phyloP scores from a whole-genome alignment of 805 yeast genomes.

The Saccharomyces mikatae region DNA sequence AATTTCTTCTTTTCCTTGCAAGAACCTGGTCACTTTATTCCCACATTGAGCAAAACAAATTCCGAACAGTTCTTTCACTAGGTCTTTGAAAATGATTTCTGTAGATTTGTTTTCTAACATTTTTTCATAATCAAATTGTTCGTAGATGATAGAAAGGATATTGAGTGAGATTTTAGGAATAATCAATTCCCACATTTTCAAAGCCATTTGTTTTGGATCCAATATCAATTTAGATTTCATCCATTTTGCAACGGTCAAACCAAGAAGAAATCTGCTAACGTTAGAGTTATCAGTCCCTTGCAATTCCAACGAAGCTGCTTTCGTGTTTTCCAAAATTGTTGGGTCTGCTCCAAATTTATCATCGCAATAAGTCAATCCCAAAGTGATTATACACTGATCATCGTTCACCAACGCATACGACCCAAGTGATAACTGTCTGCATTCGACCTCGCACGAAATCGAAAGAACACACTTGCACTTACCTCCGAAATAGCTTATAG shows the following conservation, averaged over 20 bases:
- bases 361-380: constrained; percentile 21
- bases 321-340: constrained; percentile 4
- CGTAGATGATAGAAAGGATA: constrained; percentile 27
- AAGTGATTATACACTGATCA: constrained; percentile 15
- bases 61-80: constrained; percentile 22
- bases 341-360: constrained; percentile 4
- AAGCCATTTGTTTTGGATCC: constrained; percentile 17
- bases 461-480: constrained; percentile 22
- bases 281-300: constrained; percentile 1
- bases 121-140: constrained; percentile 24
- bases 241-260: constrained; percentile 16
- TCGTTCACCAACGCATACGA: constrained; percentile 28
- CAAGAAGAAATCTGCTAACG: constrained; percentile 6
- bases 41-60: constrained; percentile 23
- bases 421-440: constrained; percentile 26
- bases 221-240: constrained; percentile 10
- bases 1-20: constrained; percentile 3
- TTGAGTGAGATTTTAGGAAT: constrained; percentile 28
- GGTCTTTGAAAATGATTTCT: constrained; percentile 19
- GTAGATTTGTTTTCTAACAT: constrained; percentile 20
- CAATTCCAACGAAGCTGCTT: constrained; percentile 6
- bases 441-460: constrained; percentile 25
- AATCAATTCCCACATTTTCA: constrained; percentile 24
- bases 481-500: constrained; percentile 8
- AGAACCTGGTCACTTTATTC: constrained; percentile 8